Base-by-base conservation (phyloP, 768 basidiomycete genomes). In the Lentinula sp. region DNA sequence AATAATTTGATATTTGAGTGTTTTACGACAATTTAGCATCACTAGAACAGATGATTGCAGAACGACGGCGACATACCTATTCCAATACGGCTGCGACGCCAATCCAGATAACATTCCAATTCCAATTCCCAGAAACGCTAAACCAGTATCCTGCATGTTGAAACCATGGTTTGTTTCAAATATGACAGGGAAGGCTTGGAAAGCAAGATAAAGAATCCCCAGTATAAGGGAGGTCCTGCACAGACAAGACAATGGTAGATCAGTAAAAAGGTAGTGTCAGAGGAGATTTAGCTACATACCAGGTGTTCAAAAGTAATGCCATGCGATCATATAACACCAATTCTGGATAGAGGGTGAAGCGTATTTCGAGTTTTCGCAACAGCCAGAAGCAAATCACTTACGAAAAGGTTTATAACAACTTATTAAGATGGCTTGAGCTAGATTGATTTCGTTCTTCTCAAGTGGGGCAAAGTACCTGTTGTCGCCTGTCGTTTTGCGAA, bases 351-450 rank as follows among this genome's bases (percentile, higher is more conserved):
- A 59, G 9, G 37, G 13, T 13, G 37, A 28, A 34, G 10, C 7
- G 16, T 28, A 21, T 40, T 57, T 28, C 31, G 15, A 40, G 18
- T n/a, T 21, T 9, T 28, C 2, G 37, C 35, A 7, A 2, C 2
- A 6, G 28, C 28, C 3, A 28, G 28, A 28, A 3, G 1, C 8
- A 60, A 16, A 53, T 35, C 35, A 74, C 87, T 57, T 68, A 90
- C 90, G 75, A 69, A 95, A 93, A 1, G 92, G 91, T 6, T 76
- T 84, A 57, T 79, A 85, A 64, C 86, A 85, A 64, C 87, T 90
- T 61, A 83, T 65, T 13, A 76, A 35, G 32, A 93, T 75, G 0
- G 84, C 80, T 11, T 65, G 64, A 3, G 70, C 31, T 9, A 93
- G 68, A 48, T 74, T 78, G 34, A 71, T 74, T 21, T 82, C 70